Evolutionary conservation across 805 yeast genomes (phyloP).

Genomic region (Kluyveromyces siamensis): DNA sequence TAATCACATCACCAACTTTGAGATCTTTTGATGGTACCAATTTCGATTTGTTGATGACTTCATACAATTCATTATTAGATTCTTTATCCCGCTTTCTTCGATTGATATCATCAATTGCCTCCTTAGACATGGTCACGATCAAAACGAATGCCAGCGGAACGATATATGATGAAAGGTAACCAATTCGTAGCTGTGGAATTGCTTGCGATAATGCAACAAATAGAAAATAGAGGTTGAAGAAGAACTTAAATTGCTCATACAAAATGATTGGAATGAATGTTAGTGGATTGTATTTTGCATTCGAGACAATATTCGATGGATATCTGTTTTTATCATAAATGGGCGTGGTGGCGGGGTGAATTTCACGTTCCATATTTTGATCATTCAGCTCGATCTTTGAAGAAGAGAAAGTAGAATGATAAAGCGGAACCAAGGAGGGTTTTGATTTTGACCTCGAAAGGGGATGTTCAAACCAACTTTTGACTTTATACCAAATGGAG

Average conservation of each 20-base stretch:
- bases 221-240: constrained; percentile 85
- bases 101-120: constrained; percentile 87
- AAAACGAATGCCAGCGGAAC: constrained; percentile 93
- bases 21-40: constrained; percentile 50
- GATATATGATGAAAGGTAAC: constrained; percentile 84
- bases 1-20: constrained; percentile 79
- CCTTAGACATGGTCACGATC: constrained; percentile 88
- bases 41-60: constrained; percentile 44
- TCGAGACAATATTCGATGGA: constrained; percentile 75
- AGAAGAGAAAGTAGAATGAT: not conserved
- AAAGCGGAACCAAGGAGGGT: not conserved
- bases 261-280: constrained; percentile 83
- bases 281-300: constrained; percentile 86
- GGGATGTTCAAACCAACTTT: not conserved
- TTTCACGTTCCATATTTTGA: constrained; percentile 31
- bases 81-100: constrained; percentile 86
- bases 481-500: constrained; percentile 11
- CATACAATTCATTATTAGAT: constrained; percentile 76
- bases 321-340: constrained; percentile 28
- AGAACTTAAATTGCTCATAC: constrained; percentile 94
- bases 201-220: constrained; percentile 91
- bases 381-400: constrained; percentile 20
- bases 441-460: not conserved
- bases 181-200: constrained; percentile 82
- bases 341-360: constrained; percentile 36